Evolutionary conservation across 208 protist genomes (phyloP).

Genomic region (Acanthamoeba castellanii): DNA sequence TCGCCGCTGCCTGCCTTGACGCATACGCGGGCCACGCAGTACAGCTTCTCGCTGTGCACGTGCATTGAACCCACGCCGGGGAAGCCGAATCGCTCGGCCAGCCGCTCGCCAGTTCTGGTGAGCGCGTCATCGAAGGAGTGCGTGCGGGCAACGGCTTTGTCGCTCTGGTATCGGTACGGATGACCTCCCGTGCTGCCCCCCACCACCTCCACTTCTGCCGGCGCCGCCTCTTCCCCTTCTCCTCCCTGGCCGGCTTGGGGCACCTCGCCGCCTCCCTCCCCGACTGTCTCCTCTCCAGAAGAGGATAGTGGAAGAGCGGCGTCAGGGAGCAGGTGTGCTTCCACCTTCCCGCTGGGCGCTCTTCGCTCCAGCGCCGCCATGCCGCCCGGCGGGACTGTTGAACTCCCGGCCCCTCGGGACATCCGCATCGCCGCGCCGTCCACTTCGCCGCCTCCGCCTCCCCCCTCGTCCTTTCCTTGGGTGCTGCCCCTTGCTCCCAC

Average conservation of each 20-base stretch:
- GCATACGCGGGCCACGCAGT: not conserved
- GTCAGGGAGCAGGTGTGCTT: not conserved
- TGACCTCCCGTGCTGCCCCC: not conserved
- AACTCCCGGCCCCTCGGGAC: not conserved
- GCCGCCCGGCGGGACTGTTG: not conserved
- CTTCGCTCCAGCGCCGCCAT: not conserved
- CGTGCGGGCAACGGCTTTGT: not conserved
- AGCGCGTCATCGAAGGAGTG: not conserved
- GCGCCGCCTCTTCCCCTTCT: not conserved
- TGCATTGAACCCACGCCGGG: not conserved
- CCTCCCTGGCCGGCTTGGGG: too few relatives aligned
- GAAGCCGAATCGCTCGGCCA: not conserved
- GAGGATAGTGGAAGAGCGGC: not conserved
- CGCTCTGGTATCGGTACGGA: slow-evolving; percentile 17
- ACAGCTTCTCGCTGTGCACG: not conserved
- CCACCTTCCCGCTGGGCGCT: not conserved
- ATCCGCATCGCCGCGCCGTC: not conserved
- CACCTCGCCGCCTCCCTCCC: too few relatives aligned
- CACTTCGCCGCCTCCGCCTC: not conserved
- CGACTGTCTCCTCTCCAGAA: not conserved
- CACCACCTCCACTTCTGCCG: not conserved
- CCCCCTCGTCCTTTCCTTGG: not conserved
- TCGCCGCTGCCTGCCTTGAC: not conserved
- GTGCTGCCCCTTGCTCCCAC: not conserved
- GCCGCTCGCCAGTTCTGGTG: not conserved